phyloP scores from a whole-genome alignment of 192 early-diverging fungal species.

The Ambispora gerdemannii region DNA sequence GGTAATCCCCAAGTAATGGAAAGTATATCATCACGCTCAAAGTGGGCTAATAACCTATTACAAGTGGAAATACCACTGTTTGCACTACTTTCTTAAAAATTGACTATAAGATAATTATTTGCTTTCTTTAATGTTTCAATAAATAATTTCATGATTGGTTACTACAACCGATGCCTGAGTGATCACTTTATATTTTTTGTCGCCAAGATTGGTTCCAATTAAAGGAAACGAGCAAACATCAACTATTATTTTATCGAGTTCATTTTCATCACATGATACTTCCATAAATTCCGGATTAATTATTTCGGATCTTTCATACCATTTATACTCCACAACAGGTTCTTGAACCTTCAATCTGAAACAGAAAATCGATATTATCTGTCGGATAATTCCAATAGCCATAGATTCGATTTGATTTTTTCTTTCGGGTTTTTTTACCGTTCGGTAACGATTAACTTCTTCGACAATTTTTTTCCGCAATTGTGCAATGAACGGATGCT shows the following conservation, averaged over 20 bases:
- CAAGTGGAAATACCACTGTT: no score
- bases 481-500: conserved; percentile 15
- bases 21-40: no score
- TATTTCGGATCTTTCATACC: background rate
- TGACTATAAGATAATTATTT: no score
- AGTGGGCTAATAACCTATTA: no score
- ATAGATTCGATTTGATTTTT: background rate
- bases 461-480: background rate
- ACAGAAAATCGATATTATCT: conserved; percentile 6
- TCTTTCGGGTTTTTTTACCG: background rate
- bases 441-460: conserved; percentile 5
- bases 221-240: conserved; percentile 11
- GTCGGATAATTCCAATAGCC: background rate
- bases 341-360: conserved; percentile 16
- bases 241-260: background rate
- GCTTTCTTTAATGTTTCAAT: no score
- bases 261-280: background rate
- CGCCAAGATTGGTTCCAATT: background rate
- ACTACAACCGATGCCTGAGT: background rate
- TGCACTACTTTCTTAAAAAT: no score
- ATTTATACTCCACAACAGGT: background rate
- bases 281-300: background rate
- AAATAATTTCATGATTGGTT: no score
- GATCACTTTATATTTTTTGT: conserved; percentile 1
- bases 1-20: no score